These are phyloP conservation scores for Cladosporium oxysporum DNA, from an alignment of 2,329 filamentous ascomycete genomes.

Conservation along the genomic window DNA sequence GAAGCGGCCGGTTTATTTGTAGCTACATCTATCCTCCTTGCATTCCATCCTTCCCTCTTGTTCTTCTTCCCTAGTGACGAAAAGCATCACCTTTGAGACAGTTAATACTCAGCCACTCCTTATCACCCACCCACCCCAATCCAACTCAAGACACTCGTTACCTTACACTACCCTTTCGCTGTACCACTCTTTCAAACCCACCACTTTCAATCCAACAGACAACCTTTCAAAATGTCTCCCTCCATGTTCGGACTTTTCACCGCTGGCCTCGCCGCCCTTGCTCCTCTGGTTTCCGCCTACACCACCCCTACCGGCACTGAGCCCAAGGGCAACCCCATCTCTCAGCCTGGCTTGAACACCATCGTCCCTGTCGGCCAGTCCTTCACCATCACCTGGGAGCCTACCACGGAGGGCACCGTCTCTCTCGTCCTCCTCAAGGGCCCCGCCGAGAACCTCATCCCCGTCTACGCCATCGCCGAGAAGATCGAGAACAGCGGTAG, in stretches of 20 bases:
- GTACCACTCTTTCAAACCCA: not conserved
- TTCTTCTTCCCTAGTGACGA: conserved; percentile 1
- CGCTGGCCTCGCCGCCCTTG: conserved; percentile 53
- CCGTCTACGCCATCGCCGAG: conserved; percentile 55
- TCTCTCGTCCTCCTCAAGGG: conserved; percentile 63
- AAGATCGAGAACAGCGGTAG: conserved; percentile 57
- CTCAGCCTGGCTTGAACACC: conserved; percentile 52
- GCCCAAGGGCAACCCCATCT: conserved; percentile 57
- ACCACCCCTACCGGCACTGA: conserved; percentile 34
- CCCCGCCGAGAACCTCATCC: conserved; percentile 56
- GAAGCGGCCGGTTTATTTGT: conserved; percentile 6
- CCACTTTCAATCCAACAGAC: conserved; percentile 7
- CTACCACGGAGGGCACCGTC: conserved; percentile 51
- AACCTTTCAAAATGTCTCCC: conserved; percentile 24
- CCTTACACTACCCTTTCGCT: conserved; percentile 5
- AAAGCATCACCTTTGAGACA: conserved; percentile 22
- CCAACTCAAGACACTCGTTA: conserved; percentile 26
- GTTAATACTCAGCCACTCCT: conserved; percentile 33
- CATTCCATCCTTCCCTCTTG: not conserved
- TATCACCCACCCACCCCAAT: conserved; percentile 20
- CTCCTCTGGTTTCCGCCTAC: conserved; percentile 52
- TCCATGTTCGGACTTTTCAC: conserved; percentile 52
- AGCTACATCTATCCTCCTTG: conserved; percentile 1
- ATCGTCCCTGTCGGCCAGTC: conserved; percentile 57
- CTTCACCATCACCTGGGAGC: conserved; percentile 61